Conservation (phyloP, 495 filamentous ascomycete genomes). For the Glonium stellatum region DNA sequence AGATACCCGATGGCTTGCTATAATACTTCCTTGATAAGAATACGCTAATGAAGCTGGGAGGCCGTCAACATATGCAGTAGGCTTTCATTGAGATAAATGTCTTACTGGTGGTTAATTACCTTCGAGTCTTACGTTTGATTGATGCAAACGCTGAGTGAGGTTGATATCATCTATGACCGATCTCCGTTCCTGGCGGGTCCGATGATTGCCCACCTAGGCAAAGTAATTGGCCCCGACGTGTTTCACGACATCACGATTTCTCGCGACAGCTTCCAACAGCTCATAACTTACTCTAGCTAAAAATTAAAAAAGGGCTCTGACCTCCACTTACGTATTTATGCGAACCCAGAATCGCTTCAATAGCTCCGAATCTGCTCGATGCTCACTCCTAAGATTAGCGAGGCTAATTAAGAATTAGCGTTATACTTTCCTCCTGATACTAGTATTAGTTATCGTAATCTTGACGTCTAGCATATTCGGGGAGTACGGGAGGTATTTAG, state of each 20-base stretch:
- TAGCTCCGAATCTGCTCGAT: too few relatives aligned
- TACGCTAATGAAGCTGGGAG: background rate
- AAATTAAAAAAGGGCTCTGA: background rate
- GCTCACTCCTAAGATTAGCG: too few relatives aligned
- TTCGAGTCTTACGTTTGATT: background rate
- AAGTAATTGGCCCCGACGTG: background rate
- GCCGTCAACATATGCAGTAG: background rate
- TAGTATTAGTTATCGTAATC: too few relatives aligned
- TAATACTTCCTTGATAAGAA: background rate
- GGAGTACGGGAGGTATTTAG: too few relatives aligned
- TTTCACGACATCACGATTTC: constrained; percentile 26
- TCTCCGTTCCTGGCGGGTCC: background rate
- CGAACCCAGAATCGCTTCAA: too few relatives aligned
- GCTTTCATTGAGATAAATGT: background rate
- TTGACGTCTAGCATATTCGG: too few relatives aligned
- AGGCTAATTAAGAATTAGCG: too few relatives aligned
- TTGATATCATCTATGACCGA: background rate
- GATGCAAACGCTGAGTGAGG: background rate
- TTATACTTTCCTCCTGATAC: too few relatives aligned
- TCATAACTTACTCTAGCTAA: too few relatives aligned
- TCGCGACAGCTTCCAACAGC: constrained; percentile 10
- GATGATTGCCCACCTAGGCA: background rate
- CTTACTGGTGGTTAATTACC: background rate
- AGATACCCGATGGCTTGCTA: constrained; percentile 13
- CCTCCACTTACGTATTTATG: too few relatives aligned